Evolutionary conservation across 805 yeast genomes (phyloP).

Genomic region (Isabelozyma pseudorhagii): DNA sequence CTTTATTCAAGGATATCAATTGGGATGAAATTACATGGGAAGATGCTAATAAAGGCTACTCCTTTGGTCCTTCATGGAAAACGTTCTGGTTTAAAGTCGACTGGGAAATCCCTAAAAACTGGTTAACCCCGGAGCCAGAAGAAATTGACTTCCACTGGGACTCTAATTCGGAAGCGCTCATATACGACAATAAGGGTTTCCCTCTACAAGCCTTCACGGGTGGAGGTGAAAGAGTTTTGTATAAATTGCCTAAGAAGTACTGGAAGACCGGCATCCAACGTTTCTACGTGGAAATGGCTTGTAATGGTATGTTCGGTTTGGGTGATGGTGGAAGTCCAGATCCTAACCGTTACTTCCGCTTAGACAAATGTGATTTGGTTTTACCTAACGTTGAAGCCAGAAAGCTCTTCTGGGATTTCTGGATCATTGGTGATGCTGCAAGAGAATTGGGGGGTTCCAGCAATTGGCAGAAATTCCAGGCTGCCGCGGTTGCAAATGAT

Average conservation of each 20-base stretch:
- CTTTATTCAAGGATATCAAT: slow-evolving; percentile 57
- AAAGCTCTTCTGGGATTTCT: slow-evolving; percentile 73
- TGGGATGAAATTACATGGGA: slow-evolving; percentile 46
- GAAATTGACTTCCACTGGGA: slow-evolving; percentile 78
- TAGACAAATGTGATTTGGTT: slow-evolving; percentile 71
- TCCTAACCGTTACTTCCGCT: slow-evolving; percentile 65
- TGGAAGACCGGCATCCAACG: slow-evolving; percentile 49
- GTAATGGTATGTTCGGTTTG: slow-evolving; percentile 90
- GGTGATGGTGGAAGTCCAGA: slow-evolving; percentile 62
- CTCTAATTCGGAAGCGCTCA: slow-evolving; percentile 79
- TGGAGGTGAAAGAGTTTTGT: slow-evolving; percentile 77
- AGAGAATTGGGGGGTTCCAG: slow-evolving; percentile 72
- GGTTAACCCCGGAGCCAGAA: slow-evolving; percentile 46
- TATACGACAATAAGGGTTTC: slow-evolving; percentile 62
- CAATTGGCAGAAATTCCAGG: slow-evolving; percentile 76
- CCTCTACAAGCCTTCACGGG: slow-evolving; percentile 86
- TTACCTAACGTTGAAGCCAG: slow-evolving; percentile 81
- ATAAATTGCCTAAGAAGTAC: slow-evolving; percentile 60
- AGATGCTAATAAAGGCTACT: slow-evolving; percentile 64
- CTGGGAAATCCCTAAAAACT: slow-evolving; percentile 59
- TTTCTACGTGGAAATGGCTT: slow-evolving; percentile 85
- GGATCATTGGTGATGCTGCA: slow-evolving; percentile 89
- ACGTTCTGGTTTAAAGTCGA: slow-evolving; percentile 87
- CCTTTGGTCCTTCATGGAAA: slow-evolving; percentile 95
- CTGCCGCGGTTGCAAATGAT: slow-evolving; percentile 72